Evolutionary conservation across 2,329 filamentous ascomycete genomes (phyloP), one percentile per base, ranked within the genome.

Genomic region (Pseudogymnoascus sp.): DNA sequence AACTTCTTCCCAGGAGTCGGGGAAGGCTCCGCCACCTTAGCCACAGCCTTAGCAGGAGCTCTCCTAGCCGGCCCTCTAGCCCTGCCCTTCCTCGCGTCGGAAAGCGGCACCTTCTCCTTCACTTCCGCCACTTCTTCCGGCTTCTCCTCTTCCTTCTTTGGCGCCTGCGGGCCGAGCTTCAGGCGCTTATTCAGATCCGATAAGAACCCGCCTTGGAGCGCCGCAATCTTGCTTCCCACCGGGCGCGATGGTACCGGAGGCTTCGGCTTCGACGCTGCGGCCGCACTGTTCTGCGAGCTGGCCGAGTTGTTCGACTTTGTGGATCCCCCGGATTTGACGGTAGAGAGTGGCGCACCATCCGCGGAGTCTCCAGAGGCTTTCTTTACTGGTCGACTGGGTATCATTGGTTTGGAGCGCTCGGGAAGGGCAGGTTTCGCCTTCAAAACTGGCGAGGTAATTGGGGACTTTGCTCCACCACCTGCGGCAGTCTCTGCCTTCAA

Each of bases 171-270:
- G 1, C 94, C 94, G 34, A 95, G 75, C 69, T 90, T 86, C 26
- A 99, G 78, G 56, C 91, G 88, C 67, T 90, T 92, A 73, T 97
- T 96, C 39, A 99, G 77, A 69, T 97, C 92, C 45, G 85, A 91
- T 80, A 99, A 84, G 73, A 99, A 97, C 2, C 89, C 90, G 35
- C 89, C 89, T 73, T 95, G 91, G 30, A 99, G 77, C 21, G 90
- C 88, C 13, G 92, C 90, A 71, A 99, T 95, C 76, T 97, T 97
- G 67, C 84, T 83, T 8, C 89, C 89, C 41, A 81, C 80, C 2
- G 91, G 89, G 48, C 90, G 84, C 12, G 85, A 82, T 9, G 94
- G 92, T 2, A 97, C 82, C 0, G 84, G 82, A 3, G 94, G 92
- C 71, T 96, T 97, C n/a, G 82, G 74, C 71, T 91, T 95, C 10